These are phyloP conservation scores for Periglandula ipomoeae DNA, from an alignment of 2,329 filamentous ascomycete genomes.

Conservation along the genomic window DNA sequence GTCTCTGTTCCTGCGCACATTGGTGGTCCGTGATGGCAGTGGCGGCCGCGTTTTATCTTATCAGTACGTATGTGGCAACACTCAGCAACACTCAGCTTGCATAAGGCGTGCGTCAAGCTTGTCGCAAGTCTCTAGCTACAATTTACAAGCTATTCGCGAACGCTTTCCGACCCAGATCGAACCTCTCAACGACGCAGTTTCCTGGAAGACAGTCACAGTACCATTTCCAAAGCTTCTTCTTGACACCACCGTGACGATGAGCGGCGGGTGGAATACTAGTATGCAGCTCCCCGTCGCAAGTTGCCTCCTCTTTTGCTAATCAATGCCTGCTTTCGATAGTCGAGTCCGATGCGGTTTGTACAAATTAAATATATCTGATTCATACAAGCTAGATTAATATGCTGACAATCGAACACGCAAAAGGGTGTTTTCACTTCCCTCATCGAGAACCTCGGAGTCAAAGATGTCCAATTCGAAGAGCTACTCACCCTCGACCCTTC, in stretches of 20 bases:
- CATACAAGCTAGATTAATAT: no score
- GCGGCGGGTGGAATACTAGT: slow-evolving; percentile 92
- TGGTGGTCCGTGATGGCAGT: no score
- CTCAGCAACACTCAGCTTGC: background rate
- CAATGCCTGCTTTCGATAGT: slow-evolving; percentile 36
- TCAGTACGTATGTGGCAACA: background rate
- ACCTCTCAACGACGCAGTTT: no score
- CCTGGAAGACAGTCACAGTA: no score
- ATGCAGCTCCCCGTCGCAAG: slow-evolving; percentile 19
- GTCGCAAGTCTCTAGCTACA: background rate
- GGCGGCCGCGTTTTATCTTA: slow-evolving; percentile 4
- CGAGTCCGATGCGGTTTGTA: slow-evolving; percentile 83
- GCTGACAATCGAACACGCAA: background rate
- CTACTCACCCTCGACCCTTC: slow-evolving; percentile 80
- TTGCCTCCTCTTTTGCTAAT: slow-evolving; percentile 3
- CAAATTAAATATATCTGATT: no score
- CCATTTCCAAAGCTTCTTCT: no score
- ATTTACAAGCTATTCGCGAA: background rate
- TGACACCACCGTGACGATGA: slow-evolving; percentile 36
- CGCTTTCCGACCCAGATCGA: no score
- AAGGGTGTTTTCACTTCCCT: slow-evolving; percentile 95
- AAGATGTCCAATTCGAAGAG: slow-evolving; percentile 94
- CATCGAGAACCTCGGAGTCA: slow-evolving; percentile 82
- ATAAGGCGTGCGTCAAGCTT: background rate
- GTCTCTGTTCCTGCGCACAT: no score